Base-by-base conservation (phyloP, 192 early-diverging fungal species). In the Rhizoclosmatium sp. region DNA sequence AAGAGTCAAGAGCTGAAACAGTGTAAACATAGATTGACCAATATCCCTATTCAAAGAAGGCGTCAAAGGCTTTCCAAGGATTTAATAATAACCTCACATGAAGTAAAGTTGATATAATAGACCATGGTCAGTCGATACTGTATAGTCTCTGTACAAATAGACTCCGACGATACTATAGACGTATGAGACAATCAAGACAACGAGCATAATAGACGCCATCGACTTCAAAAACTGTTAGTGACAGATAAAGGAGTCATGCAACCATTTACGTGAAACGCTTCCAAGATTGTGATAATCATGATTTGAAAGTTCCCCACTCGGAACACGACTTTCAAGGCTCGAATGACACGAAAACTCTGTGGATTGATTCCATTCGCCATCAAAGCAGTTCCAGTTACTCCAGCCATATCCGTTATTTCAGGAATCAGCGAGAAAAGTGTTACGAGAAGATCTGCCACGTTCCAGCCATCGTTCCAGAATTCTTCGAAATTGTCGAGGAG, bases 1-100 rank as follows among this genome's bases (percentile, higher is more conserved):
- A 23, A 87, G 70, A 12, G 86, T 87, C 23, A 87, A 49, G 3
- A 87, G 47, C 58, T 85, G 83, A 76, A 87, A 87, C 2, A 87
- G 65, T 5, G 79, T 87, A 42, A 80, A 41, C 46, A 87, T 74
- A 14, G 80, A 62, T 47, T 79, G 60, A 1, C 82, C 84, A 12
- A 86, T 60, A 58, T 78, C 76, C 65, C 80, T 82, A 9, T 4
- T 73, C 61, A 4, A 44, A 42, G 7, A 69, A 66, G 41, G 31
- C 47, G n/a, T 31, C 0, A 31, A 31, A 0, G 21, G 23, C 14
- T 54, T 67, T 7, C 48, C 42, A 69, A 12, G 16, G 31, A 16
- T 9, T 9, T 12, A 46, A 69, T 9, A 46, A 46, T 19, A 5
- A 46, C 7, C 59, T 2, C 56, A 85, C 81, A 65, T 66, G 58